These are phyloP conservation scores for Deuterostichococcus epilithicus DNA, from an alignment of 139 green algal species.

Conservation along the genomic window DNA sequence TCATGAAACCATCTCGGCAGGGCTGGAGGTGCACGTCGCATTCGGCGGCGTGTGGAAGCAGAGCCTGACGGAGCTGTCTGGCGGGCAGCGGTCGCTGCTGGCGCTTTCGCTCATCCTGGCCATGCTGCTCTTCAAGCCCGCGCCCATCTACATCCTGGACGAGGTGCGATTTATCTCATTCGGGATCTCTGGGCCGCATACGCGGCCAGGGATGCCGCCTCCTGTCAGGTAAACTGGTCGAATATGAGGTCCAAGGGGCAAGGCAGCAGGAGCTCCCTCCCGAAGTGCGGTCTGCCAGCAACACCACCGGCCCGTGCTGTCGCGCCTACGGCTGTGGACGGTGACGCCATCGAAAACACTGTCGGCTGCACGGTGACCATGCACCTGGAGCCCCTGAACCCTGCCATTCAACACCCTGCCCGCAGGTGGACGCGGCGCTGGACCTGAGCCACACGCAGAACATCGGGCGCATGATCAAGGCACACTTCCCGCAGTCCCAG, in stretches of 20 bases:
- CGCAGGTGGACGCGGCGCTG: conserved; percentile 88
- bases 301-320: too few relatives aligned
- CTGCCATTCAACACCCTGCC: not conserved
- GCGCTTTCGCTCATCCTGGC: conserved; percentile 95
- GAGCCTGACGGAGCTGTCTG: conserved; percentile 90
- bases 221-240: too few relatives aligned
- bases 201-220: too few relatives aligned
- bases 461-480: conserved; percentile 96
- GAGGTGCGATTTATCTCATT: conserved; percentile 62
- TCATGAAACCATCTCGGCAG: conserved; percentile 28
- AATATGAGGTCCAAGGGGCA: too few relatives aligned
- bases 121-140: conserved; percentile 97
- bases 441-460: conserved; percentile 99
- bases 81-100: conserved; percentile 93
- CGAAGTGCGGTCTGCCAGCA: too few relatives aligned
- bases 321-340: too few relatives aligned
- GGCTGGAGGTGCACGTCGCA: conserved; percentile 90
- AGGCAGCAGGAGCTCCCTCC: too few relatives aligned
- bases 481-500: conserved; percentile 92
- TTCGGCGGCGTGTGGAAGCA: conserved; percentile 98
- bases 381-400: not conserved
- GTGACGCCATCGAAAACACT: too few relatives aligned
- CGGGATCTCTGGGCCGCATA: too few relatives aligned
- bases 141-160: conserved; percentile 99
- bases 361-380: too few relatives aligned